Evolutionary conservation across 768 basidiomycete species (phyloP).

Genomic region (Cyathus striatus): DNA sequence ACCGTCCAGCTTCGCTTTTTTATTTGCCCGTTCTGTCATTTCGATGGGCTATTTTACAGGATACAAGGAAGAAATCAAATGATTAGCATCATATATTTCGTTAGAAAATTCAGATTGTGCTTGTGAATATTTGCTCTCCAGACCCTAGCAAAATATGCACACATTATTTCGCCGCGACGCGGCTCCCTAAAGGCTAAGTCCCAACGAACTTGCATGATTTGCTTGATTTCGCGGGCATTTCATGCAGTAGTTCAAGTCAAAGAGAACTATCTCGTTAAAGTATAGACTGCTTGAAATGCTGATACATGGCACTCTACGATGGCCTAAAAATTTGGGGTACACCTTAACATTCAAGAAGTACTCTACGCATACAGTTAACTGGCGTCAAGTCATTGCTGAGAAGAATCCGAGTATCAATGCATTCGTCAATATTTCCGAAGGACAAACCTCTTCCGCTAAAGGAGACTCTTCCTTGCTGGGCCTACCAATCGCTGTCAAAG

Average conservation of each 20-base stretch:
- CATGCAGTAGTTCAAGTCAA: no score
- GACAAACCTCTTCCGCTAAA: not conserved
- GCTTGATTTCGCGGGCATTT: no score
- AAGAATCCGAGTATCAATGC: conserved; percentile 49
- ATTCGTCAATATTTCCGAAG: conserved; percentile 33
- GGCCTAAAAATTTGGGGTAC: no score
- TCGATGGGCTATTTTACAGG: conserved; percentile 8
- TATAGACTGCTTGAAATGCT: no score
- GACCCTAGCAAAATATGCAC: no score
- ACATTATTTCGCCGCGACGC: no score
- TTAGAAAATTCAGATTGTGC: not conserved
- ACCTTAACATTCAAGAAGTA: no score
- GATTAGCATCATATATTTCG: not conserved
- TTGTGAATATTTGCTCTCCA: not conserved
- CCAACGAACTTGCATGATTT: no score
- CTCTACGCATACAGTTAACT: conserved; percentile 10
- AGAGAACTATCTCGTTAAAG: no score
- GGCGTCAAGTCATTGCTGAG: conserved; percentile 23
- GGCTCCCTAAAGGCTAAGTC: no score
- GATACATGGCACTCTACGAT: no score
- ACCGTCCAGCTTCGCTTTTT: conserved; percentile 19
- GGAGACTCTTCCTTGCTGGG: conserved; percentile 26
- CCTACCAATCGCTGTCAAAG: conserved; percentile 72
- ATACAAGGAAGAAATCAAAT: conserved; percentile 6
- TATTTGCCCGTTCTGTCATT: conserved; percentile 14